Evolutionary conservation across 768 basidiomycete species (phyloP).

Genomic region (Heimioporus sp.): DNA sequence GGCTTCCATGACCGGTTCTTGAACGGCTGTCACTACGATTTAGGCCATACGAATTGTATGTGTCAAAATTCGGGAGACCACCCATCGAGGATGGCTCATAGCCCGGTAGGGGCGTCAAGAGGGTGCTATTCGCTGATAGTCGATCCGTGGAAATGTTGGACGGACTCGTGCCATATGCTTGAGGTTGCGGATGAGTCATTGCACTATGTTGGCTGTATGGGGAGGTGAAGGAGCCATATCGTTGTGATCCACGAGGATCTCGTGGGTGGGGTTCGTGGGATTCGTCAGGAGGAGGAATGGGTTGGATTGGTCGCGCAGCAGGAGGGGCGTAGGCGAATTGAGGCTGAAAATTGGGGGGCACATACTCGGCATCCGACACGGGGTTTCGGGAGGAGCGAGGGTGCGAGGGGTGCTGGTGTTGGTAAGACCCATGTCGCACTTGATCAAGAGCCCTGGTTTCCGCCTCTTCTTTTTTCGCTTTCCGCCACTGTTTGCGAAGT

Average conservation of each 20-base stretch:
- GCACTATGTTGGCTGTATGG: slow-evolving; percentile 14
- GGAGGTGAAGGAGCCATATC: slow-evolving; percentile 21
- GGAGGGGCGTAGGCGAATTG: slow-evolving; percentile 28
- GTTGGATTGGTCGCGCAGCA: slow-evolving; percentile 14
- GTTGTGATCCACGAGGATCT: slow-evolving; percentile 27
- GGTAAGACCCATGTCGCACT: slow-evolving; percentile 17
- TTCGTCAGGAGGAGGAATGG: slow-evolving; percentile 14
- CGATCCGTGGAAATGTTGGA: slow-evolving; percentile 32
- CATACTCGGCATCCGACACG: slow-evolving; percentile 23
- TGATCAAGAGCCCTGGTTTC: slow-evolving; percentile 23
- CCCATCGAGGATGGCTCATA: slow-evolving; percentile 45
- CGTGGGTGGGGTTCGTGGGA: slow-evolving; percentile 19
- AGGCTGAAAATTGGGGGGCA: slow-evolving; percentile 16
- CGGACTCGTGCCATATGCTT: slow-evolving; percentile 22
- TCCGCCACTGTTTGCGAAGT: slow-evolving; percentile 93
- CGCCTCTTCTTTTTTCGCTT: slow-evolving; percentile 80
- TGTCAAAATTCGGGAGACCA: slow-evolving; percentile 8
- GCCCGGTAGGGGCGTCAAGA: slow-evolving; percentile 68
- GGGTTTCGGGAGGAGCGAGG: slow-evolving; percentile 25
- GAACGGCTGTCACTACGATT: slow-evolving; percentile 40
- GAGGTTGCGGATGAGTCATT: slow-evolving; percentile 22
- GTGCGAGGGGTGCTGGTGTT: slow-evolving; percentile 14
- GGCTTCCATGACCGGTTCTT: slow-evolving; percentile 38
- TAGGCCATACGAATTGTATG: slow-evolving; percentile 34
- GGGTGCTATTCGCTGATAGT: slow-evolving; percentile 62